These are phyloP conservation scores for Alternaria novae-zelandiae DNA, from an alignment of 2,329 filamentous ascomycete species.

Conservation along the genomic window DNA sequence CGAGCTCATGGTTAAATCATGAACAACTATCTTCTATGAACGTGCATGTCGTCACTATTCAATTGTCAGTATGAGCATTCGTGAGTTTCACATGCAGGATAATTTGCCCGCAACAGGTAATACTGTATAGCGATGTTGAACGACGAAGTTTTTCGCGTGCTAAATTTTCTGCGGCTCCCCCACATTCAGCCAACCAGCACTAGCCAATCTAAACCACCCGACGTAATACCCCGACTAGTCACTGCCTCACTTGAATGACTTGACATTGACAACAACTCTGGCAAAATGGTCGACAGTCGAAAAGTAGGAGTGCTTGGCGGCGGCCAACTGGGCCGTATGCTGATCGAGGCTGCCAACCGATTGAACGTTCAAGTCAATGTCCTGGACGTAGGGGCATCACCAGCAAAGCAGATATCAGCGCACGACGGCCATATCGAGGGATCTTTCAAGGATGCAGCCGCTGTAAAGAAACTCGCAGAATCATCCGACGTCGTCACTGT, in stretches of 20 bases:
- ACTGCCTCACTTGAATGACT: slow-evolving; percentile 18
- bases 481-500: slow-evolving; percentile 83
- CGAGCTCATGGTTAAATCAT: slow-evolving; percentile 42
- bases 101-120: slow-evolving; percentile 6
- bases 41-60: neutral
- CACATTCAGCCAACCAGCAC: slow-evolving; percentile 28
- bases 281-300: slow-evolving; percentile 38
- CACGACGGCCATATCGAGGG: slow-evolving; percentile 78
- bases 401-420: slow-evolving; percentile 84
- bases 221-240: slow-evolving; percentile 26
- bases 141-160: slow-evolving; percentile 16
- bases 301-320: slow-evolving; percentile 50
- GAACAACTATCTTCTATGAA: slow-evolving; percentile 21
- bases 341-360: slow-evolving; percentile 82
- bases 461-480: slow-evolving; percentile 79
- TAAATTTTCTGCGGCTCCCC: slow-evolving; percentile 33
- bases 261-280: slow-evolving; percentile 7
- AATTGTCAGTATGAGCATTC: neutral
- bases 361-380: slow-evolving; percentile 81
- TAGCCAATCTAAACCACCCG: slow-evolving; percentile 16
- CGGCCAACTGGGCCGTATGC: slow-evolving; percentile 82
- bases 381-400: slow-evolving; percentile 76
- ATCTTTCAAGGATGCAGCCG: slow-evolving; percentile 83
- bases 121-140: neutral
- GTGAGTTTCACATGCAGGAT: neutral